A percentile compares a stretch with the other conserved stretches of the same genome.
Conservation (phyloP, 2,329 filamentous ascomycete genomes). For the Penicillium sp. region DNA sequence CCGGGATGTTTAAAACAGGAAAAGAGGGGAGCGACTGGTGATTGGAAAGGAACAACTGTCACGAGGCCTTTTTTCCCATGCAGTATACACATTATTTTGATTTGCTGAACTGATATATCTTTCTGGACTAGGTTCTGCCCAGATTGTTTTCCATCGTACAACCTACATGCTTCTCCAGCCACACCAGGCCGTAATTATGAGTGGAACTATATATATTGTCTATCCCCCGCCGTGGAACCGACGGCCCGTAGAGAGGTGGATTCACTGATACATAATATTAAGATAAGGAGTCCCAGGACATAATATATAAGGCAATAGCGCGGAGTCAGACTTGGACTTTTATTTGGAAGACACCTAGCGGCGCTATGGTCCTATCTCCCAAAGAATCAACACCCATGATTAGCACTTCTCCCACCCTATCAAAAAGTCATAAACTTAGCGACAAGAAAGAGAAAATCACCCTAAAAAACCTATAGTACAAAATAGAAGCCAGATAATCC, state of each 20-base stretch:
- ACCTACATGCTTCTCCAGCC: not conserved
- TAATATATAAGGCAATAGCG: not conserved
- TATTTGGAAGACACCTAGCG: not conserved
- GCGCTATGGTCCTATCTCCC: not conserved
- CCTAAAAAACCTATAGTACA: constrained; percentile 9
- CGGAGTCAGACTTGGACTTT: not conserved
- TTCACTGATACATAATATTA: not conserved
- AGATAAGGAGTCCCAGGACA: not conserved
- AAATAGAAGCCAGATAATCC: not conserved
- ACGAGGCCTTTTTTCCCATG: constrained; percentile 12
- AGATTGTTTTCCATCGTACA: not conserved
- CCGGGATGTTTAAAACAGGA: not conserved
- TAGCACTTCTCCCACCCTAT: not conserved
- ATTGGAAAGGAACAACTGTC: constrained; percentile 10
- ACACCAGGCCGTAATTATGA: not conserved
- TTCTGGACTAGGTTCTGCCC: not conserved
- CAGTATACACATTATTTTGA: not conserved
- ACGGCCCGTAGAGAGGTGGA: not conserved
- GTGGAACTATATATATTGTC: not conserved
- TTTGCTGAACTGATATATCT: not conserved
- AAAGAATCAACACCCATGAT: not conserved
- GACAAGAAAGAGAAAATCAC: not conserved
- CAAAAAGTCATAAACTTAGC: not conserved
- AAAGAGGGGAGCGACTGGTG: constrained; percentile 8
- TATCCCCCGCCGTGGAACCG: not conserved